Conservation (phyloP, 1,284 basidiomycete species). For the Boletus mariae region DNA sequence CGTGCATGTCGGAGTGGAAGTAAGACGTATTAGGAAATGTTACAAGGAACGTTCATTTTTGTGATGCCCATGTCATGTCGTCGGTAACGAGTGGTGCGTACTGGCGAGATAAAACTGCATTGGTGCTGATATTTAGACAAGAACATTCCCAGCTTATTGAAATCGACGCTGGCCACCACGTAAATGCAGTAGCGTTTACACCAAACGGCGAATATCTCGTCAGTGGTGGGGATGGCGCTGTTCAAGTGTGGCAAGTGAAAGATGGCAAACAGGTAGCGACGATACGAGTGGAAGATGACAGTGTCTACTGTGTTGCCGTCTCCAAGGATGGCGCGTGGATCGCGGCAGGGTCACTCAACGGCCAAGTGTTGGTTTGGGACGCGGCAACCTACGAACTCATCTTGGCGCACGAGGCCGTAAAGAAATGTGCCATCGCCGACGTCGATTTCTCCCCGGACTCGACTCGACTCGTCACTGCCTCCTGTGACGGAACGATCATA, state of each 20-base stretch:
- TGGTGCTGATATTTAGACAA: background rate
- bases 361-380: background rate
- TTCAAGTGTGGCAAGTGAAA: slow-evolving; percentile 4
- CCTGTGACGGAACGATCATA: background rate
- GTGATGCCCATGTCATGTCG: too few relatives aligned
- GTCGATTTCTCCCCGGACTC: slow-evolving; percentile 7
- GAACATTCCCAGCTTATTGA: background rate
- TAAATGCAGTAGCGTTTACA: too few relatives aligned
- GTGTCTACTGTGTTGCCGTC: slow-evolving; percentile 4
- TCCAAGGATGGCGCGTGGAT: slow-evolving; percentile 1
- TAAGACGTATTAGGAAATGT: too few relatives aligned
- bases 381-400: background rate
- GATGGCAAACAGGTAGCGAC: background rate
- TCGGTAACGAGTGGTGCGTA: too few relatives aligned
- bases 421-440: background rate
- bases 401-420: too few relatives aligned
- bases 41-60: too few relatives aligned
- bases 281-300: background rate
- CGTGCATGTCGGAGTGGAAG: too few relatives aligned
- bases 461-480: background rate
- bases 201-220: too few relatives aligned
- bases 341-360: background rate
- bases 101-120: too few relatives aligned
- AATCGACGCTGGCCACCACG: too few relatives aligned
- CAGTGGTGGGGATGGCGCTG: too few relatives aligned